These are phyloP conservation scores for Monilinia polystroma DNA, from an alignment of 2,329 filamentous ascomycete genomes.

Conservation along the genomic window DNA sequence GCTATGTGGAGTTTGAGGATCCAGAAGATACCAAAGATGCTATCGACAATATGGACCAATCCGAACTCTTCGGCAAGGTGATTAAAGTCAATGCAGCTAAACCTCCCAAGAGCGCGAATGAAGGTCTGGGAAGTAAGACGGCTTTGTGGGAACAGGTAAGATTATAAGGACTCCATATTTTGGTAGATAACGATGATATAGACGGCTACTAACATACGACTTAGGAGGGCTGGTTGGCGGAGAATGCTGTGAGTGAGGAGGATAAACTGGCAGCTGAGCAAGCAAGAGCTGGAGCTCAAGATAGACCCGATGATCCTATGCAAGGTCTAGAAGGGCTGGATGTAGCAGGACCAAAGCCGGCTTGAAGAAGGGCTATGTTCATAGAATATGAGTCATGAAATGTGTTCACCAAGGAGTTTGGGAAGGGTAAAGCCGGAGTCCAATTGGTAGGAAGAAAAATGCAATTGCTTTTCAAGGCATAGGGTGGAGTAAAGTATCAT, in stretches of 20 bases:
- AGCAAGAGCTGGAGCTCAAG: conserved; percentile 51
- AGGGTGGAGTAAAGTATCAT: conserved; percentile 1
- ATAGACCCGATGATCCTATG: conserved; percentile 79
- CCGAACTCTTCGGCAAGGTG: conserved; percentile 87
- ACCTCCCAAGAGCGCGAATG: conserved; percentile 81
- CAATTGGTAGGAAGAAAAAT: conserved; percentile 8
- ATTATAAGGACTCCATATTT: conserved; percentile 23
- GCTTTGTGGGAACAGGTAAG: conserved; percentile 95
- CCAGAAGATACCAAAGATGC: conserved; percentile 85
- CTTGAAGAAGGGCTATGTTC: conserved; percentile 46
- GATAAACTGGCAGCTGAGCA: conserved; percentile 63
- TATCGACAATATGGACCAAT: conserved; percentile 98
- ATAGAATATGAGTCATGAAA: conserved; percentile 13
- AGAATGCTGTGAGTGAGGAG: conserved; percentile 81
- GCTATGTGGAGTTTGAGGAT: conserved; percentile 92
- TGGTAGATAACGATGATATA: not conserved
- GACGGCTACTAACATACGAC: conserved; percentile 26
- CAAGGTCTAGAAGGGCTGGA: conserved; percentile 91
- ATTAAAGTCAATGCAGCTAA: conserved; percentile 93
- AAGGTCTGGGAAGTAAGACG: conserved; percentile 87
- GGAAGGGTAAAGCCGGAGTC: conserved; percentile 25
- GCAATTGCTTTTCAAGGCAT: not conserved
- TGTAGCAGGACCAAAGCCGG: conserved; percentile 85
- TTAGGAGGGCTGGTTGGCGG: conserved; percentile 90
- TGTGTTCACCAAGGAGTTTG: conserved; percentile 31